phyloP scores from a whole-genome alignment of 1,284 basidiomycete genomes.

The Ustilago esculenta region DNA sequence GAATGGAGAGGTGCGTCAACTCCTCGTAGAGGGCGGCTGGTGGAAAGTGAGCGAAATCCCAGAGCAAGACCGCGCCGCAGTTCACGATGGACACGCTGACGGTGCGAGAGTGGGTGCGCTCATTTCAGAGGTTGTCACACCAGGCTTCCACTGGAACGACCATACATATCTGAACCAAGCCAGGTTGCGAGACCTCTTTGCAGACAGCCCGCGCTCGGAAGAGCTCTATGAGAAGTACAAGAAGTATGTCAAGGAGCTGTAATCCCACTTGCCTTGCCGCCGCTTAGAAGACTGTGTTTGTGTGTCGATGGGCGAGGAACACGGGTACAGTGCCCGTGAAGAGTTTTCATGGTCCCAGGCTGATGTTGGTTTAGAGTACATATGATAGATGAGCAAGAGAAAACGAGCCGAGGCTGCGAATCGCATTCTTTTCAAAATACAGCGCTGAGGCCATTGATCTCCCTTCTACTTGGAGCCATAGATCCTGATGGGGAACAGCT shows the following conservation, averaged over 20 bases:
- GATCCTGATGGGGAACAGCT: constrained; percentile 32
- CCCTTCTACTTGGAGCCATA: constrained; percentile 6
- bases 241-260: constrained; percentile 43
- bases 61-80: constrained; percentile 22
- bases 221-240: constrained; percentile 25
- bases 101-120: constrained; percentile 28
- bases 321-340: background rate
- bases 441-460: too few species aligned
- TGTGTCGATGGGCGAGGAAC: too few species aligned
- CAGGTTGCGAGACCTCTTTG: constrained; percentile 33
- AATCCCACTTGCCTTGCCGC: background rate
- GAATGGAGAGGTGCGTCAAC: constrained; percentile 47
- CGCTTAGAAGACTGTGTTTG: too few species aligned
- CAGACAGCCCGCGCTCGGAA: constrained; percentile 17
- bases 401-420: background rate
- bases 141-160: constrained; percentile 52
- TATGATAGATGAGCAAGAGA: constrained; percentile 1
- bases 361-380: constrained; percentile 9
- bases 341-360: background rate
- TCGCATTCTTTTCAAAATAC: too few species aligned
- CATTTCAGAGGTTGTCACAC: constrained; percentile 52
- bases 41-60: constrained; percentile 55
- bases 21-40: constrained; percentile 49
- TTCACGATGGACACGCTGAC: constrained; percentile 10
- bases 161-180: constrained; percentile 43